Evolutionary conservation across 108 stramenopile species (phyloP).

Genomic region (Skeletonema grethae): DNA sequence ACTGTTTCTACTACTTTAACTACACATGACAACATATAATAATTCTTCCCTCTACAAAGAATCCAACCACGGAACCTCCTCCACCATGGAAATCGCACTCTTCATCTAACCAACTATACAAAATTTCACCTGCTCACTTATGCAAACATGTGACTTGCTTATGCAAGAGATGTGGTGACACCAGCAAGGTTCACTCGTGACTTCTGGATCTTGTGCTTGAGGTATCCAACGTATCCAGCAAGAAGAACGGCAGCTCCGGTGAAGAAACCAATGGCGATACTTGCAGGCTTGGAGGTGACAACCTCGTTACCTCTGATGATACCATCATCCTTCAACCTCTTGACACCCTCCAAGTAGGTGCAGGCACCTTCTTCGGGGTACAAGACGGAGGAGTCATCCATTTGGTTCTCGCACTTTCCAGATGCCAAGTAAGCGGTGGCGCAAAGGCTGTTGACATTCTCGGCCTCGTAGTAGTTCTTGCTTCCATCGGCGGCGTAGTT

Average conservation of each 20-base stretch:
- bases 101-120: not conserved
- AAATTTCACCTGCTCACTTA: not conserved
- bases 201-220: conserved; percentile 54
- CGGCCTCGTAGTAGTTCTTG: conserved; percentile 48
- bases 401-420: conserved; percentile 83
- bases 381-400: conserved; percentile 52
- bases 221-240: conserved; percentile 82
- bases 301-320: conserved; percentile 73
- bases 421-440: conserved; percentile 60
- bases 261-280: conserved; percentile 75
- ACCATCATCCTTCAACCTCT: conserved; percentile 79
- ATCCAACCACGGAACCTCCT: too few relatives aligned
- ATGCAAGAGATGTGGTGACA: conserved; percentile 29
- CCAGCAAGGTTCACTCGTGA: conserved; percentile 44
- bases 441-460: conserved; percentile 64
- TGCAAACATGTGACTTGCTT: conserved; percentile 5
- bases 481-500: conserved; percentile 49
- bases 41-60: too few relatives aligned
- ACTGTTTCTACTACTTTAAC: too few relatives aligned
- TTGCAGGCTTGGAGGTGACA: conserved; percentile 71
- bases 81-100: not conserved
- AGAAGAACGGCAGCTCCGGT: conserved; percentile 68
- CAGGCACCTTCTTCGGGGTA: conserved; percentile 84
- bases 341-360: conserved; percentile 84
- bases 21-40: too few relatives aligned